These are phyloP conservation scores for Platanthera zijinensis DNA, from an alignment of 106 monocot genomes.

Conservation along the genomic window DNA sequence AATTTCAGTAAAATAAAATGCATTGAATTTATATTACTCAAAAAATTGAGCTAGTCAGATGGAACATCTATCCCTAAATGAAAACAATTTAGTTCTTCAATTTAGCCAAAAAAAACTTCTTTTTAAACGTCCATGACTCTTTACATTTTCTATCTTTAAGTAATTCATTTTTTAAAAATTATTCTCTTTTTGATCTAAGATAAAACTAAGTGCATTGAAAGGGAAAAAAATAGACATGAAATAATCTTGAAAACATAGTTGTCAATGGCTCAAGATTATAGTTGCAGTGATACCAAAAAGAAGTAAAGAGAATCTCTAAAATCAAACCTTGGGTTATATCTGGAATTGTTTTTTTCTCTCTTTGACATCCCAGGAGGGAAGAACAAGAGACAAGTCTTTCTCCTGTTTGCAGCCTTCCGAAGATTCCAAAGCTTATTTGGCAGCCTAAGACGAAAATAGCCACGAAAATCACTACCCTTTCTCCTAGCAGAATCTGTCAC, in stretches of 20 bases:
- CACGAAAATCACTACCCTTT: slow-evolving; percentile 16
- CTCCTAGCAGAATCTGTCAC: slow-evolving; percentile 53
- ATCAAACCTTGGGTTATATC: slow-evolving; percentile 46
- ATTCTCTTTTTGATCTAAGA: too few relatives aligned
- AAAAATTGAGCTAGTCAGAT: too few relatives aligned
- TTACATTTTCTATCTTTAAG: too few relatives aligned
- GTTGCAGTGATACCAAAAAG: background rate
- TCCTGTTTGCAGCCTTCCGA: slow-evolving; percentile 33
- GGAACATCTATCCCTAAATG: too few relatives aligned
- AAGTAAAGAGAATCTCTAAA: background rate
- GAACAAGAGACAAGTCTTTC: slow-evolving; percentile 34
- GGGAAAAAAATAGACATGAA: background rate
- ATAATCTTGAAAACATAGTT: background rate
- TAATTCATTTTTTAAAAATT: too few relatives aligned
- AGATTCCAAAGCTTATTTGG: slow-evolving; percentile 34
- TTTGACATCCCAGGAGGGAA: slow-evolving; percentile 63
- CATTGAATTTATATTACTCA: too few relatives aligned
- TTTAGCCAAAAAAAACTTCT: background rate
- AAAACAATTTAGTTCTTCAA: background rate
- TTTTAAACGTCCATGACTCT: background rate
- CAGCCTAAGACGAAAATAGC: slow-evolving; percentile 21
- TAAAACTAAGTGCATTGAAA: background rate
- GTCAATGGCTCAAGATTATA: background rate
- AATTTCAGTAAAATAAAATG: too few relatives aligned
- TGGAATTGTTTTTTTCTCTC: slow-evolving; percentile 55